Percentiles rank a stretch among this genome's conserved stretches.
Conservation (phyloP, 176 grass and related monocot genomes). For the Oryza nivara region DNA sequence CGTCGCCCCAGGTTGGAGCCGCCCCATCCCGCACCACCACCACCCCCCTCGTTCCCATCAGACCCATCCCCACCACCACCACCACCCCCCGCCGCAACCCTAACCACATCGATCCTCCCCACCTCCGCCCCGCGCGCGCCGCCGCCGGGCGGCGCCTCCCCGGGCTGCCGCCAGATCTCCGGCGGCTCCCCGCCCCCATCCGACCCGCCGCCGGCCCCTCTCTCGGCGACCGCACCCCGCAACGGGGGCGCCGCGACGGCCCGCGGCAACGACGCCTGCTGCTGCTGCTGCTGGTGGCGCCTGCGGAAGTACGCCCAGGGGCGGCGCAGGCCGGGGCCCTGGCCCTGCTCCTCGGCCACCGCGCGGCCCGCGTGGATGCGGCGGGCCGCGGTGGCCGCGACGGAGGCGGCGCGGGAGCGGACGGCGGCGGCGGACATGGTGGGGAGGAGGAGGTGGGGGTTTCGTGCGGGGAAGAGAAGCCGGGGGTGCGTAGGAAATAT, state of each 20-base stretch:
- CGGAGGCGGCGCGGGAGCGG: constrained; percentile 40
- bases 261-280: neutral
- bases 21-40: constrained; percentile 41
- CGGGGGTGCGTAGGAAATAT: neutral
- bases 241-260: constrained; percentile 6
- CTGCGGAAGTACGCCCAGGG: constrained; percentile 49
- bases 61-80: constrained; percentile 31
- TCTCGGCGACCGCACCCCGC: neutral
- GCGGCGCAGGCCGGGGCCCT: constrained; percentile 27
- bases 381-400: constrained; percentile 39
- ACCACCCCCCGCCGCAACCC: constrained; percentile 36
- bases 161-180: constrained; percentile 73
- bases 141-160: constrained; percentile 28
- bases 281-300: constrained; percentile 29
- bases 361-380: constrained; percentile 54
- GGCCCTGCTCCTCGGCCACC: constrained; percentile 27
- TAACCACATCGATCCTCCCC: constrained; percentile 57
- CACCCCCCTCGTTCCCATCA: constrained; percentile 37
- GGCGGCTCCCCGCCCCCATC: constrained; percentile 54
- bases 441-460: neutral
- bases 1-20: constrained; percentile 49
- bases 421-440: constrained; percentile 60
- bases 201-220: neutral
- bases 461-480: constrained; percentile 17
- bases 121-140: constrained; percentile 8